Conservation (phyloP, 2,329 filamentous ascomycete species). For the Hypoxylon sp. region DNA sequence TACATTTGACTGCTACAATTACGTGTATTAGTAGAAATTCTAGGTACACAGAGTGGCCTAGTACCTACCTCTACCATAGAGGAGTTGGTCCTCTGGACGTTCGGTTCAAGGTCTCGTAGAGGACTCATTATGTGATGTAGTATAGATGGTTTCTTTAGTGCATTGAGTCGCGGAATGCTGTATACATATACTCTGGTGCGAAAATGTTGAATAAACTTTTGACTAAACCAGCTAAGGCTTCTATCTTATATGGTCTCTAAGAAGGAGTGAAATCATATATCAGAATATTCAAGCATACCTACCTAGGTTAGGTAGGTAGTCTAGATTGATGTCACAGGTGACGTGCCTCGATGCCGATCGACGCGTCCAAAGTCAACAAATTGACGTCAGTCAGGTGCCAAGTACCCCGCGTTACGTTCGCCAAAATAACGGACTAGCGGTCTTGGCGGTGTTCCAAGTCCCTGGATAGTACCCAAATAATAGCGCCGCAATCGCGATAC, state of each 20-base stretch:
- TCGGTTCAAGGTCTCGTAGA: conserved; percentile 2
- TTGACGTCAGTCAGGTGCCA: conserved; percentile 6
- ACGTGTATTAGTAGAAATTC: neutral
- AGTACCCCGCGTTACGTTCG: neutral
- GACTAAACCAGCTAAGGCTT: neutral
- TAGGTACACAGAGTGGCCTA: neutral
- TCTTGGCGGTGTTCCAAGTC: conserved; percentile 16
- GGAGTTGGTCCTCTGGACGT: neutral
- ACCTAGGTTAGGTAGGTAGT: too few relatives aligned
- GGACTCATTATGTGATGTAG: neutral
- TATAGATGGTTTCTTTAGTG: neutral
- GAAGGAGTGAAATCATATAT: neutral
- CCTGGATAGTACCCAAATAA: conserved; percentile 15
- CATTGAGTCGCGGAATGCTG: neutral
- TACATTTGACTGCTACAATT: neutral
- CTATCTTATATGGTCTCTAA: neutral
- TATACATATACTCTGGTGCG: neutral
- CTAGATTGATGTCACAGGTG: conserved; percentile 21
- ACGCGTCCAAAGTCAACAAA: conserved; percentile 8
- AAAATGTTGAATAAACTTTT: neutral
- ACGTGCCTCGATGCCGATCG: conserved; percentile 3
- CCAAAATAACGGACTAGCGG: neutral
- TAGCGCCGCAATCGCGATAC: neutral
- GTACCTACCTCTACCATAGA: conserved; percentile 3
- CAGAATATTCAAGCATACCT: neutral